Base-by-base conservation (phyloP, 306 rosid species). In the Quercus engelmannii region DNA sequence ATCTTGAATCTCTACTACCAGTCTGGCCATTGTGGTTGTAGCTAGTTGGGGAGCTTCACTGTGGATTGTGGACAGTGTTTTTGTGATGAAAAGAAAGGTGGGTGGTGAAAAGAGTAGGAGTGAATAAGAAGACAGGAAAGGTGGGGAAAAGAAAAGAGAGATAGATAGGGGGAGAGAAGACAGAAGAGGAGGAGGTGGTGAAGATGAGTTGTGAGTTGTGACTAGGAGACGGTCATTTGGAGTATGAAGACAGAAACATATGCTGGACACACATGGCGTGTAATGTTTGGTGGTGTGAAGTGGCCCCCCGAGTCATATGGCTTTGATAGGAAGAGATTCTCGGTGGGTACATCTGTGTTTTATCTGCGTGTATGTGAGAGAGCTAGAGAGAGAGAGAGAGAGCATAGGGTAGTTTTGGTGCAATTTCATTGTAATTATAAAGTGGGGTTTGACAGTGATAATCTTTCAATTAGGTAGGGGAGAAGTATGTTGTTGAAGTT, bases 1-100 rank as follows among this genome's bases (percentile, higher is more conserved):
- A 51, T 87, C 89, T 21, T 88, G 86, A 56, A 92, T 90, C 80
- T 92, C 97, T 6, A 92, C 93, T 25, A 92, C 88, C 21, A 95
- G 90, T 61, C 80, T 94, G 78, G 79, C 64, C 97, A 90, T 92
- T 76, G 54, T 78, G 83, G 38, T 68, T 61, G 9, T 10, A 18
- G 1, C 31, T 58, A 11, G 9, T 12, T 13, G 54, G 54, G 35
- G 28, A 72, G 69, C 46, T 57, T 69, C 30, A 62, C 63, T 26
- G 41, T 3, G 68, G 13, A 59, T 12, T 8, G 46, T 41, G 46
- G 46, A 41, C 31, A 46, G 20, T 3, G 56, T 57, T 41, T 5
- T 81, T 55, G 54, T 10, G 70, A 33, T 21, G 30, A 41, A 55
- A 18, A 69, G 59, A 57, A 31, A 56, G 76, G 65, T 54, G 63